These are phyloP conservation scores for Dactylellina sp. DNA, from an alignment of 2,329 filamentous ascomycete genomes.

Conservation along the genomic window DNA sequence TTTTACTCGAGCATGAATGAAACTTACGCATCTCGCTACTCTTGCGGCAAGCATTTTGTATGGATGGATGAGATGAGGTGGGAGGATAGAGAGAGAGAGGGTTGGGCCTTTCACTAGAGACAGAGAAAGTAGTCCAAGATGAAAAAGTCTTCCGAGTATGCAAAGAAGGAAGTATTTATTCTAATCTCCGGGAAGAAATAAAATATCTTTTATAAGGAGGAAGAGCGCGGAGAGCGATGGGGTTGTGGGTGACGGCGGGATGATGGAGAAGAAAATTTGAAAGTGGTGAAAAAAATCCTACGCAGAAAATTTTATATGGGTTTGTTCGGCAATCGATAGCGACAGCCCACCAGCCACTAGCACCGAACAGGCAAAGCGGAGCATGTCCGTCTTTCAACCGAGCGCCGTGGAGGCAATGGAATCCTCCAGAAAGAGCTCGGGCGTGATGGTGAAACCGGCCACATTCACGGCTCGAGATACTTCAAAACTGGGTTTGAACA, in stretches of 20 bases:
- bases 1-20: background rate
- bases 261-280: constrained; percentile 40
- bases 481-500: background rate
- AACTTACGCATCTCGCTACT: constrained; percentile 56
- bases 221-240: constrained; percentile 29
- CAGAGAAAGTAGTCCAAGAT: constrained; percentile 10
- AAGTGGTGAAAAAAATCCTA: constrained; percentile 49
- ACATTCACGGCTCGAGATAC: background rate
- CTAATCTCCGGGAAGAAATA: constrained; percentile 34
- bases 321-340: constrained; percentile 53
- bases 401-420: constrained; percentile 46
- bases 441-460: constrained; percentile 1
- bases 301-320: constrained; percentile 56
- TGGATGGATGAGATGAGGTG: constrained; percentile 7
- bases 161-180: constrained; percentile 14
- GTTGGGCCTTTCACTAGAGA: constrained; percentile 17
- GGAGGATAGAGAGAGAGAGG: constrained; percentile 13
- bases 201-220: constrained; percentile 22
- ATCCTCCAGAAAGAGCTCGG: constrained; percentile 51
- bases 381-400: constrained; percentile 39
- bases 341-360: constrained; percentile 23
- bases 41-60: constrained; percentile 57
- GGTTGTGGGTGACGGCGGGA: constrained; percentile 45
- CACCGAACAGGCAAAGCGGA: constrained; percentile 45
- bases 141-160: constrained; percentile 23